Evolutionary conservation across 2,329 filamentous ascomycete genomes (phyloP).

Genomic region (Ceratocystis cubensis): DNA sequence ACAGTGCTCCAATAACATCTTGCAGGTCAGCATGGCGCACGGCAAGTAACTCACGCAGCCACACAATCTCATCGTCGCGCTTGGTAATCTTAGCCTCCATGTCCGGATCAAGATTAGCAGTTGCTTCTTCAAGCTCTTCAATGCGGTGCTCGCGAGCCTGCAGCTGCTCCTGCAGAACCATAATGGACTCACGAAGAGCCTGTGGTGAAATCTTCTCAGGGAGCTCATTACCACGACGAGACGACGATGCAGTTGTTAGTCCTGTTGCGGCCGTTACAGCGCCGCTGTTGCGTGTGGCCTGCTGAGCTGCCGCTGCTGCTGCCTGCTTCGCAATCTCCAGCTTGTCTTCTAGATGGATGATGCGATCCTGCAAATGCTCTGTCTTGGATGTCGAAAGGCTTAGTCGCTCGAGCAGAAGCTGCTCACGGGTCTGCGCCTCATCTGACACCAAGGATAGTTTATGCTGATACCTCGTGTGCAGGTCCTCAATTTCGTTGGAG

Average conservation of each 20-base stretch:
- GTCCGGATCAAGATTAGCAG: slow-evolving; percentile 59
- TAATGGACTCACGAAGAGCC: slow-evolving; percentile 86
- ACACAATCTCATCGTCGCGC: slow-evolving; percentile 84
- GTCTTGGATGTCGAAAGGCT: slow-evolving; percentile 73
- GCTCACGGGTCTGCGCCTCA: slow-evolving; percentile 68
- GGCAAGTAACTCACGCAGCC: slow-evolving; percentile 84
- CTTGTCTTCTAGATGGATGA: slow-evolving; percentile 76
- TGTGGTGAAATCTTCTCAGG: slow-evolving; percentile 88
- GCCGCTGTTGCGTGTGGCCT: slow-evolving; percentile 47
- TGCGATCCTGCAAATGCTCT: slow-evolving; percentile 73
- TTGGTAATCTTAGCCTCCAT: slow-evolving; percentile 74
- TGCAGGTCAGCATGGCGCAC: slow-evolving; percentile 84
- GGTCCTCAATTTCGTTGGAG: slow-evolving; percentile 58
- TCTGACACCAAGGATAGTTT: slow-evolving; percentile 62
- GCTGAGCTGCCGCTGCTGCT: slow-evolving; percentile 68
- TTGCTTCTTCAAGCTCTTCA: slow-evolving; percentile 66
- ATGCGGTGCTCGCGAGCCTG: slow-evolving; percentile 86
- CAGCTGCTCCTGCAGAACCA: slow-evolving; percentile 90
- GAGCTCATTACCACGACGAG: slow-evolving; percentile 31
- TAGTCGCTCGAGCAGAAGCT: slow-evolving; percentile 68
- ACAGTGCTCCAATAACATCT: slow-evolving; percentile 74
- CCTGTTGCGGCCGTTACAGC: slow-evolving; percentile 24
- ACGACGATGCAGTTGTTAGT: neutral
- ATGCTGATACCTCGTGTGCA: slow-evolving; percentile 62
- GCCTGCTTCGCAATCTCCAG: slow-evolving; percentile 82